phyloP scores from a whole-genome alignment of 73 alveolate species.

The Paramecium bursaria region DNA sequence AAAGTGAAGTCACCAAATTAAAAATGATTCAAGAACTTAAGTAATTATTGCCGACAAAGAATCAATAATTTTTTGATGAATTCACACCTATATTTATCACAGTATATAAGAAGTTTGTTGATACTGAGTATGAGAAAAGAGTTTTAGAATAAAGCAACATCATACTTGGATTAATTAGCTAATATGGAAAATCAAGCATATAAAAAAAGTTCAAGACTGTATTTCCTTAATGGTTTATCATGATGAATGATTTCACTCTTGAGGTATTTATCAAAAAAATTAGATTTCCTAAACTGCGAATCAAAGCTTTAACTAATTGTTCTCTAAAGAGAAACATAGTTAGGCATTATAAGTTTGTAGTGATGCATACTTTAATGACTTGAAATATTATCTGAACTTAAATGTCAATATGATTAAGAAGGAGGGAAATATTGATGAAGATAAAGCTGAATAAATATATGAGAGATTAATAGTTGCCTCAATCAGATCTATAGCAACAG shows the following conservation, averaged over 20 bases:
- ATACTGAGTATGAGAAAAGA: constrained; percentile 17
- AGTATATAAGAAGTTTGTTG: constrained; percentile 36
- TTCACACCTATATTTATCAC: constrained; percentile 47
- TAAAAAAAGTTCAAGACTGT: constrained; percentile 7
- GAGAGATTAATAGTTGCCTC: constrained; percentile 6
- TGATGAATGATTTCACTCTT: constrained; percentile 48
- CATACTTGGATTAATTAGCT: background rate
- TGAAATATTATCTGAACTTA: background rate
- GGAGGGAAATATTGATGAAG: background rate
- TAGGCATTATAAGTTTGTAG: constrained; percentile 33
- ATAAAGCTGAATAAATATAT: background rate
- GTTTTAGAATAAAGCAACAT: background rate
- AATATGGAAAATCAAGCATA: constrained; percentile 17
- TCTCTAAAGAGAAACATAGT: constrained; percentile 40
- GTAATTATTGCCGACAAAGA: background rate
- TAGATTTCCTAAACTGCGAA: too few relatives aligned
- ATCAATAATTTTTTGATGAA: background rate
- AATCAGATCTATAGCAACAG: constrained; percentile 17
- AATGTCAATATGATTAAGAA: too few relatives aligned
- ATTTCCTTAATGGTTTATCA: constrained; percentile 56
- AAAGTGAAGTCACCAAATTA: constrained; percentile 23
- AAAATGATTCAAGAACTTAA: constrained; percentile 26
- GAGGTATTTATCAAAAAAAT: background rate
- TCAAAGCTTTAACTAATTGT: too few relatives aligned
- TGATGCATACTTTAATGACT: background rate